Evolutionary conservation across 129 eudicot genomes (phyloP).

Genomic region (Cynara cardunculus): DNA sequence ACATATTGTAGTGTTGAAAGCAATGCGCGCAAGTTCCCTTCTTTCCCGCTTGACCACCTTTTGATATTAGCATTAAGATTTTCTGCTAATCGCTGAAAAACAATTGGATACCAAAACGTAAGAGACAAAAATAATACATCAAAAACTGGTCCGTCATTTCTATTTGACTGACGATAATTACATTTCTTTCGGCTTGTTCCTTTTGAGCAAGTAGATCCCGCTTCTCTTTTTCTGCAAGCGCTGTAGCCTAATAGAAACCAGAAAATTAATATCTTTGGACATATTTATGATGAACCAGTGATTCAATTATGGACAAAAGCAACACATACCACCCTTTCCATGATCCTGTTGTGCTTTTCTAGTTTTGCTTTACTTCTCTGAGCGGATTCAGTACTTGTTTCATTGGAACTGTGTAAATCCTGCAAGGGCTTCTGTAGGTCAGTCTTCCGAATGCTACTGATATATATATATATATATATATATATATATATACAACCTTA

Average conservation of each 20-base stretch:
- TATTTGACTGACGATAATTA: constrained; percentile 21
- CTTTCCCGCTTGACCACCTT: constrained; percentile 94
- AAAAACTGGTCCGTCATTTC: constrained; percentile 1
- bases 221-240: constrained; percentile 94
- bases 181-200: constrained; percentile 96
- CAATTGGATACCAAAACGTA: constrained; percentile 7
- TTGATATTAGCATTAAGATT: constrained; percentile 87
- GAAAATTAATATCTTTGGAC: constrained; percentile 1
- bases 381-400: constrained; percentile 48
- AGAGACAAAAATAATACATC: constrained; percentile 6
- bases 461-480: background rate
- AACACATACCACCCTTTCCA: constrained; percentile 76
- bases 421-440: constrained; percentile 28
- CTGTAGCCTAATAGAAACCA: constrained; percentile 69
- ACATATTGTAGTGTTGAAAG: constrained; percentile 98
- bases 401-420: constrained; percentile 52
- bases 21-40: constrained; percentile 87
- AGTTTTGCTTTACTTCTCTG: constrained; percentile 70
- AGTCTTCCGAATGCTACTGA: background rate
- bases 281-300: background rate
- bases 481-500: too few species aligned
- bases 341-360: constrained; percentile 82
- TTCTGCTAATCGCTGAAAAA: constrained; percentile 73
- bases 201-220: constrained; percentile 81
- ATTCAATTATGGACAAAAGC: background rate